Evolutionary conservation across 2,329 filamentous ascomycete species (phyloP).

Genomic region (Achaetomium macrosporum): DNA sequence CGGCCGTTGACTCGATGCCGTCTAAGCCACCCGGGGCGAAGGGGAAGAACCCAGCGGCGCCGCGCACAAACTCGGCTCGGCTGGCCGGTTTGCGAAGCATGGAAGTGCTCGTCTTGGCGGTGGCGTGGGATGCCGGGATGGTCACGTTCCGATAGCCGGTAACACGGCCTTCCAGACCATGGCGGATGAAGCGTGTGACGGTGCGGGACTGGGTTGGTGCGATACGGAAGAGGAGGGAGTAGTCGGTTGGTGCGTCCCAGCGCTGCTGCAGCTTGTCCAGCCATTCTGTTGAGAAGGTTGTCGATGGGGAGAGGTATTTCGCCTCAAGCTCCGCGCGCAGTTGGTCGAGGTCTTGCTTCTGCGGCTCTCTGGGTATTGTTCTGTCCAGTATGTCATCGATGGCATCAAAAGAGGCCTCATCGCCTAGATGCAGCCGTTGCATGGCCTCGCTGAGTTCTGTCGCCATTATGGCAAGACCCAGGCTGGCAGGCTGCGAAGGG

Average conservation of each 20-base stretch:
- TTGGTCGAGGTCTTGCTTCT: conserved; percentile 50
- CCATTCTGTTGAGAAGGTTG: conserved; percentile 77
- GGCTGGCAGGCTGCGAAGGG: background rate
- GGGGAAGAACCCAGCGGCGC: conserved; percentile 87
- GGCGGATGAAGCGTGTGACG: conserved; percentile 85
- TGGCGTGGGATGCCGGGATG: conserved; percentile 79
- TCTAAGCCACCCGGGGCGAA: conserved; percentile 90
- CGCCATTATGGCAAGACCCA: conserved; percentile 22
- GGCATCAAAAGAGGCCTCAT: conserved; percentile 26
- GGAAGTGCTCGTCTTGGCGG: conserved; percentile 92
- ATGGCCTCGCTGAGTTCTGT: conserved; percentile 43
- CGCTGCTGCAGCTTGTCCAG: conserved; percentile 81
- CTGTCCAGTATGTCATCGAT: conserved; percentile 56
- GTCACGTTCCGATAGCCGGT: conserved; percentile 94
- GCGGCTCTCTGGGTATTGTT: conserved; percentile 36
- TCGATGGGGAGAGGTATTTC: conserved; percentile 73
- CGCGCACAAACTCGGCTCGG: conserved; percentile 84
- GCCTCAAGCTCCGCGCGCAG: conserved; percentile 67
- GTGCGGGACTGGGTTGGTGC: conserved; percentile 90
- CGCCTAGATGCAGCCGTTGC: conserved; percentile 42
- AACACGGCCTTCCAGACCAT: conserved; percentile 86
- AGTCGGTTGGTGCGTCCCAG: conserved; percentile 78
- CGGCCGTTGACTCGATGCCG: conserved; percentile 76
- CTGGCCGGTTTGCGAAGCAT: conserved; percentile 78
- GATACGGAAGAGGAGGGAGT: conserved; percentile 77